Base-by-base conservation (phyloP, 2,329 filamentous ascomycete species). In the Colletotrichum tamarilloi region DNA sequence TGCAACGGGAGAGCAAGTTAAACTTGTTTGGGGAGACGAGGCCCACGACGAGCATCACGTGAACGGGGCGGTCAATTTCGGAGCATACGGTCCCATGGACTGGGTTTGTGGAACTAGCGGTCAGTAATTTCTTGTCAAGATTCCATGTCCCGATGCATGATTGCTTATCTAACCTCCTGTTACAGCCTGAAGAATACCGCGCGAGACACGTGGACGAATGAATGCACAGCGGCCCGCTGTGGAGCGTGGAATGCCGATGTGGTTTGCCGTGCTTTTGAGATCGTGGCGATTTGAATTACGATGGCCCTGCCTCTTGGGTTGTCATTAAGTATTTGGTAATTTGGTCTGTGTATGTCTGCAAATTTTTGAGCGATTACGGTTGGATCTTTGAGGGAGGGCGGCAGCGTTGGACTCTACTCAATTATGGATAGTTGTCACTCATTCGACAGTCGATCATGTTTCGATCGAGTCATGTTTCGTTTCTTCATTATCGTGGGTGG, bases 11-110 rank as follows among this genome's bases (percentile, higher is more conserved):
- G 62, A 65, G 49, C 62, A 65, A 30, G 9, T 65, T 30, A 65
- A 65, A 28, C 62, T 65, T 30, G 26, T 65, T 5, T 65, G 62
- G 62, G 62, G 62, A n/a, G 62, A 65, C 62, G 62, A 65, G 7
- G 49, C 30, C n/a, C 62, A 65, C 22, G 62, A 65, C 49, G 62
- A 65, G n/a, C 62, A 65, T 22, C 62, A 65, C 49, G 26, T 65
- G 46, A 55, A 55, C 14, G n/a, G 49, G 30, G 22, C 46, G 8
- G 42, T 49, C 22, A 65, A 65, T 49, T 56, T 55, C 49, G 62
- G 62, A n/a, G 62, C 53, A 30, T 65, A 65, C 32, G 62, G 62
- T 1, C 30, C 35, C 14, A 56, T 56, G 62, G 62, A 65, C 30
- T 22, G 28, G 42, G 16, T 65, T n/a, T 65, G 62, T 30, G 62